phyloP scores from a whole-genome alignment of 2,329 filamentous ascomycete species.

The Volutella citrinella region DNA sequence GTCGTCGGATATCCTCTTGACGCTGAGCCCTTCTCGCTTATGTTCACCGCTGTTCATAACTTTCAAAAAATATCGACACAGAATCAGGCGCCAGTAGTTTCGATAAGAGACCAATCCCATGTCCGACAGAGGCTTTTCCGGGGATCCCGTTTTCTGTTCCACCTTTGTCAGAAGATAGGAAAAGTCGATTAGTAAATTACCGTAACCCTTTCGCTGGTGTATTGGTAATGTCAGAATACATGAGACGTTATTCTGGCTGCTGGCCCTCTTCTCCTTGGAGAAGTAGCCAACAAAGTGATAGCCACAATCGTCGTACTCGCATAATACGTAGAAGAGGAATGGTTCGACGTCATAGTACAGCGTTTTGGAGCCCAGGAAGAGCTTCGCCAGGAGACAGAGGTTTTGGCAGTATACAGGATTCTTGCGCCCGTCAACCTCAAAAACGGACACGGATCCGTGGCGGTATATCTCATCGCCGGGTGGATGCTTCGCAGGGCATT shows the following conservation, averaged over 20 bases:
- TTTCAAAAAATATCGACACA: slow-evolving; percentile 79
- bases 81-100: slow-evolving; percentile 90
- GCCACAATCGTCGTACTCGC: slow-evolving; percentile 85
- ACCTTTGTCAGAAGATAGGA: slow-evolving; percentile 94
- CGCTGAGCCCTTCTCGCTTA: slow-evolving; percentile 51
- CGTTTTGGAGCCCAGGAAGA: slow-evolving; percentile 98
- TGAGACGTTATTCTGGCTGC: slow-evolving; percentile 94
- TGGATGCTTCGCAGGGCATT: slow-evolving; percentile 94
- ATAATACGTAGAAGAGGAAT: slow-evolving; percentile 96
- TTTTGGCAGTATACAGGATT: slow-evolving; percentile 99
- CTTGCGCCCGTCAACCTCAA: slow-evolving; percentile 95
- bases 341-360: slow-evolving; percentile 98
- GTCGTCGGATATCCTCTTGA: slow-evolving; percentile 73
- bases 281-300: slow-evolving; percentile 99
- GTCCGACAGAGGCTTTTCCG: slow-evolving; percentile 94
- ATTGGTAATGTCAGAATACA: slow-evolving; percentile 96
- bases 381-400: slow-evolving; percentile 88
- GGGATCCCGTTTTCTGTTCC: slow-evolving; percentile 90
- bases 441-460: slow-evolving; percentile 86
- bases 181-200: slow-evolving; percentile 95
- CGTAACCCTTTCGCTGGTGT: slow-evolving; percentile 95
- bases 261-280: slow-evolving; percentile 94
- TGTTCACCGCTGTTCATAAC: slow-evolving; percentile 26
- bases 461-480: slow-evolving; percentile 98
- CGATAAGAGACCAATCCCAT: slow-evolving; percentile 97